Percentiles rank a stretch among this genome's conserved stretches.
Conservation (phyloP, 495 filamentous ascomycete genomes). For the Staphylotrichum tortipilum region DNA sequence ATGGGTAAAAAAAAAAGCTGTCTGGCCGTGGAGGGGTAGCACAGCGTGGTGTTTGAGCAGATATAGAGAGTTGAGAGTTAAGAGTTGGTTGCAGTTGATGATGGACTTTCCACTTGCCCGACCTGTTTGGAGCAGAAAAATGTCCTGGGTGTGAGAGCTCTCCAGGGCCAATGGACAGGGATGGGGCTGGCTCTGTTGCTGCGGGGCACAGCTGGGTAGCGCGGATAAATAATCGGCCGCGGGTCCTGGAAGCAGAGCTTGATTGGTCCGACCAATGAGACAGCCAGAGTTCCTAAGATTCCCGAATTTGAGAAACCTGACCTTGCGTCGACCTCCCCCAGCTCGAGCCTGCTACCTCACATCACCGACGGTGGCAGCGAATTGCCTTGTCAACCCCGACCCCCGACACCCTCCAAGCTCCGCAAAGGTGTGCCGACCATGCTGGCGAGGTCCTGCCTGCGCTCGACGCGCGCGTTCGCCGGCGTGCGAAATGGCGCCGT, state of each 20-base stretch:
- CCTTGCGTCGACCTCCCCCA: constrained; percentile 22
- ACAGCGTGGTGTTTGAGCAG: too few species aligned
- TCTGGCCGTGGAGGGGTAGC: neutral
- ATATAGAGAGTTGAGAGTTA: too few species aligned
- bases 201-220: neutral
- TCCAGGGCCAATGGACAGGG: too few species aligned
- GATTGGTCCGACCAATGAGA: constrained; percentile 23
- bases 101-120: too few species aligned
- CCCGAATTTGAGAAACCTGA: constrained; percentile 33
- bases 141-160: too few species aligned
- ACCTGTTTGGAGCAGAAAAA: too few species aligned
- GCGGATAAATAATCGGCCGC: constrained; percentile 23
- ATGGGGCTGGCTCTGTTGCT: too few species aligned
- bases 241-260: constrained; percentile 3
- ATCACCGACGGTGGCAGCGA: constrained; percentile 31
- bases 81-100: too few species aligned
- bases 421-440: constrained; percentile 53
- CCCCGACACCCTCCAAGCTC: constrained; percentile 30
- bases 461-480: constrained; percentile 69
- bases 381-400: constrained; percentile 32
- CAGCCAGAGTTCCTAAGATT: constrained; percentile 30
- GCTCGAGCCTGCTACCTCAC: constrained; percentile 19
- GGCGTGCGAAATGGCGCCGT: constrained; percentile 55
- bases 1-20: constrained; percentile 4
- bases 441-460: constrained; percentile 79